Conservation (phyloP, 768 basidiomycete species). For the Podaxis sp. region DNA sequence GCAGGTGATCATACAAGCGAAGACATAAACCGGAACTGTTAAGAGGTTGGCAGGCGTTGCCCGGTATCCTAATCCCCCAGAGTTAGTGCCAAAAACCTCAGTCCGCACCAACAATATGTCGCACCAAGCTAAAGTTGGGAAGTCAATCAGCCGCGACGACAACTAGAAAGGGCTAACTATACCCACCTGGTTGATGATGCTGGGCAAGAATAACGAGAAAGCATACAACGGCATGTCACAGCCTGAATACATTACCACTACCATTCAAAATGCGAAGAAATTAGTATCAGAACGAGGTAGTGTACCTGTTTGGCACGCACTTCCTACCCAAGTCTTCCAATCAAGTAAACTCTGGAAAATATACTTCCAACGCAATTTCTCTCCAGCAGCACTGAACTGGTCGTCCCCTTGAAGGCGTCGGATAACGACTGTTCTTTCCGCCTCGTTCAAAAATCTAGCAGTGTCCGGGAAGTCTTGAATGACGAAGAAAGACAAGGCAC, state of each 20-base stretch:
- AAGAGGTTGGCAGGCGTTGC: slow-evolving; percentile 74
- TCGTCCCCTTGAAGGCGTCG: slow-evolving; percentile 64
- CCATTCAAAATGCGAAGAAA: background rate
- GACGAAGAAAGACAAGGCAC: slow-evolving; percentile 66
- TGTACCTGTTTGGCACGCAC: slow-evolving; percentile 25
- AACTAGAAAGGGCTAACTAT: slow-evolving; percentile 16
- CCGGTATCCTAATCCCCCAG: slow-evolving; percentile 43
- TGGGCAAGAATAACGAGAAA: slow-evolving; percentile 75
- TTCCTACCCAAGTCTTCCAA: slow-evolving; percentile 71
- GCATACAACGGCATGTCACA: slow-evolving; percentile 71
- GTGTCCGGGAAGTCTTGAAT: slow-evolving; percentile 84
- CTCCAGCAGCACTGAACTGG: slow-evolving; percentile 74
- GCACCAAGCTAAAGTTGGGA: slow-evolving; percentile 4
- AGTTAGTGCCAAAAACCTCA: background rate
- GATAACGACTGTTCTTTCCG: slow-evolving; percentile 64
- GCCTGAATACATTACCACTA: slow-evolving; percentile 58
- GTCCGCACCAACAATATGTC: background rate
- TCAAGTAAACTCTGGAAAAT: slow-evolving; percentile 60
- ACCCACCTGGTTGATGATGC: slow-evolving; percentile 66
- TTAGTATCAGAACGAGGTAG: background rate
- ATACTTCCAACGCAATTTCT: slow-evolving; percentile 54
- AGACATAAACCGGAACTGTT: slow-evolving; percentile 73
- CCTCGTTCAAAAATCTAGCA: slow-evolving; percentile 73
- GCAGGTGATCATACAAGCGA: slow-evolving; percentile 68
- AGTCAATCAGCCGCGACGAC: background rate